Percentiles rank a stretch among this genome's conserved stretches.
Conservation (phyloP, 306 rosid species). For the Begonia fuchsioides region DNA sequence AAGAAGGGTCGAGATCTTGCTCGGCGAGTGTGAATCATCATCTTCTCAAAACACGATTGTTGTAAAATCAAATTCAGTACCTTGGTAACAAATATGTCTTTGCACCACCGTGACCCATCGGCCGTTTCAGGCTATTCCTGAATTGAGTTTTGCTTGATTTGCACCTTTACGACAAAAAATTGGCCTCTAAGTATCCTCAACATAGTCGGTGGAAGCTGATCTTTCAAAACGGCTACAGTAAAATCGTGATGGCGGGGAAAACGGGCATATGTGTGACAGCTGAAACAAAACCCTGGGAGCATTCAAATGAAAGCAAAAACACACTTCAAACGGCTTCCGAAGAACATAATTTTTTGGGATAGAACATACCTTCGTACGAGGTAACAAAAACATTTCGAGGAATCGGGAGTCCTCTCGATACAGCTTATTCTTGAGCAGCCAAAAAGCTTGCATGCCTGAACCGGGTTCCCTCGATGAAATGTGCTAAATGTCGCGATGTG, state of each 20-base stretch:
- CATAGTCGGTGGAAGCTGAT: slow-evolving; percentile 53
- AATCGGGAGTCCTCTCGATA: slow-evolving; percentile 58
- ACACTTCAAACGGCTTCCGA: not conserved
- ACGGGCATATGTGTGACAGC: slow-evolving; percentile 34
- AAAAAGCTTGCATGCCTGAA: slow-evolving; percentile 55
- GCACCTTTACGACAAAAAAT: slow-evolving; percentile 66
- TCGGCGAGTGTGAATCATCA: too few relatives aligned
- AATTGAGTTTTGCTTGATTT: slow-evolving; percentile 51
- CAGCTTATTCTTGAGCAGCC: slow-evolving; percentile 72
- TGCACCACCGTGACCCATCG: slow-evolving; percentile 81
- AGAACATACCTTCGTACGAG: slow-evolving; percentile 68
- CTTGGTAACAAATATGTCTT: slow-evolving; percentile 56
- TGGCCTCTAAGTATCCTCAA: slow-evolving; percentile 47
- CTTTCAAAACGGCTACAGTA: slow-evolving; percentile 46
- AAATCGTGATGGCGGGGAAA: slow-evolving; percentile 70
- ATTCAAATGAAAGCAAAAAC: slow-evolving; percentile 1
- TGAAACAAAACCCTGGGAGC: slow-evolving; percentile 65
- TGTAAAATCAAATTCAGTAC: slow-evolving; percentile 18
- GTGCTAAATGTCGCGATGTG: too few relatives aligned
- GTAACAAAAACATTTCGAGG: slow-evolving; percentile 77
- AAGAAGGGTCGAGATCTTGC: not conserved
- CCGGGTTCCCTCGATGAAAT: slow-evolving; percentile 88
- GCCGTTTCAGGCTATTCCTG: slow-evolving; percentile 63
- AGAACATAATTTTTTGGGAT: not conserved
- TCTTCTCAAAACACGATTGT: not conserved